Base-by-base conservation (phyloP, 2,329 filamentous ascomycete genomes). In the Aureobasidium sp. region DNA sequence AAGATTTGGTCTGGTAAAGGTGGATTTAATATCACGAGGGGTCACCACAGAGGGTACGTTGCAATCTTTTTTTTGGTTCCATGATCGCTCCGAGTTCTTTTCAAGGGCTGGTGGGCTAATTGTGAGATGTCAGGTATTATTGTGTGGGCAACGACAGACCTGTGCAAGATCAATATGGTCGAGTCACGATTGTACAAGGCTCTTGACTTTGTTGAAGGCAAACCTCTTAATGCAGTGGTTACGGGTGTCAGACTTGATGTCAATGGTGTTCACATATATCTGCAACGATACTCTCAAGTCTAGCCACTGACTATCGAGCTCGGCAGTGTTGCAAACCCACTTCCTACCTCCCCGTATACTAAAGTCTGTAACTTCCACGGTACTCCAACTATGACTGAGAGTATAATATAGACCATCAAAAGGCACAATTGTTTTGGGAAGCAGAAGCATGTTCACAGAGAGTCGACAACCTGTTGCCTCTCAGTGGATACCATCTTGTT, bases 1-100 rank as follows among this genome's bases (percentile, higher is more conserved):
- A 62, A 65, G 6, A 64, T 67, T 3, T 76, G 72, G 70, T 16
- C 25, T 27, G 27, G 5, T 1, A 25, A 44, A 27, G 60, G 60
- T 11, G 58, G 58, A 9, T 54, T 61, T 15, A 37, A 61, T 32
- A 27, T 61, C 1, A 39, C 49, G 3, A n/a, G 58, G 11, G 47
- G 58, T 4, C 58, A 61, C n/a, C 45, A 50, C 6, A 29, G 58
- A 61, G 58, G 58, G 58, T 61, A 42, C 10, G 45, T 41, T 36
- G 30, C 21, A 25, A 25, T 21, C 25, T n/a, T 44, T 27, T 27
- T 15, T 25, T 60, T 34, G 7, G 7, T 10, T 10, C n/a, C 3
- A 1, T 13, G 5, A 0, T 30, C 16, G 27, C 9, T 30, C 15
- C n/a, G 6, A 27, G 6, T 48, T 16, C 15, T 8, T 48, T 2